These are phyloP conservation scores for Solanum medicagineum DNA, from an alignment of 257 asterid species.

Conservation along the genomic window DNA sequence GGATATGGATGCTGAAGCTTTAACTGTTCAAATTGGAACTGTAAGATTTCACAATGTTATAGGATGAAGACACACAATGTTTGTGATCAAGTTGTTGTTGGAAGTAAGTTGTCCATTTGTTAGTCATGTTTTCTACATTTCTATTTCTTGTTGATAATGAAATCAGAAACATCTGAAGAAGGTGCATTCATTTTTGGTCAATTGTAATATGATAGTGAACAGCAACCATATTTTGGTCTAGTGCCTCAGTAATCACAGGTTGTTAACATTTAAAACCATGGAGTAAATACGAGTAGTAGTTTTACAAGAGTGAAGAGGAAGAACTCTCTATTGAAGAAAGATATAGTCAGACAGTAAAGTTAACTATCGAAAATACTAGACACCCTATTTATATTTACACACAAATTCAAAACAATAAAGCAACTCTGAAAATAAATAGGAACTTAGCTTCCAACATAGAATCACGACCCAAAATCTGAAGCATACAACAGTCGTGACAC, in stretches of 20 bases:
- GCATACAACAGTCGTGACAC: not conserved
- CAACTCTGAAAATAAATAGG: not conserved
- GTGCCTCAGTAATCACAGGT: not conserved
- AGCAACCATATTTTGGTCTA: not conserved
- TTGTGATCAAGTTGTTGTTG: constrained; percentile 32
- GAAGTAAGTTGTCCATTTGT: constrained; percentile 18
- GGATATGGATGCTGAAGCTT: not conserved
- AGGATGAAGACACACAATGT: constrained; percentile 22
- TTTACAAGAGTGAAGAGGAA: not conserved
- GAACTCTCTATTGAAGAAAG: not conserved
- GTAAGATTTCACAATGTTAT: constrained; percentile 13
- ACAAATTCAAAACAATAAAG: not conserved
- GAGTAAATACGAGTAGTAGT: not conserved
- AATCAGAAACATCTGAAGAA: not conserved
- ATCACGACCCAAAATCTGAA: not conserved
- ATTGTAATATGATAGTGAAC: not conserved
- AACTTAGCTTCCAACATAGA: not conserved
- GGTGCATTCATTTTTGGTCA: not conserved
- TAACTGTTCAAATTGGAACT: not conserved
- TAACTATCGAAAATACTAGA: not conserved
- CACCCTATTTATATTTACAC: not conserved
- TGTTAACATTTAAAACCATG: not conserved
- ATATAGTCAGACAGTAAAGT: not conserved
- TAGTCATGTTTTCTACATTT: constrained; percentile 30
- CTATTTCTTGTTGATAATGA: constrained; percentile 1